A percentile compares a stretch with the other conserved stretches of the same genome.
These are phyloP conservation scores for Paramecium biaurelia DNA, from an alignment of 73 alveolate species.

Conservation along the genomic window DNA sequence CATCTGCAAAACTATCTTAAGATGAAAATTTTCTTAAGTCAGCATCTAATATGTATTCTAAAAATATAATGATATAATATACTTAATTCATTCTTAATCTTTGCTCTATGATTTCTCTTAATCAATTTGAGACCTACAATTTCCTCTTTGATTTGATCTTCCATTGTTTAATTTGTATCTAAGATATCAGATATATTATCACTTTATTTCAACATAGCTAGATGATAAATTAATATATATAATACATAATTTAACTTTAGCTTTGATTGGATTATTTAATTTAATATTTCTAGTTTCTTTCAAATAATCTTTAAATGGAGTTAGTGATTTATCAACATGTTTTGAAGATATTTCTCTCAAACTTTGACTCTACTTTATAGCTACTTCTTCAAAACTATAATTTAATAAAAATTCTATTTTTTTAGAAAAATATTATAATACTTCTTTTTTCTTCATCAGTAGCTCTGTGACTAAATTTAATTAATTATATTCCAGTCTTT, in stretches of 20 bases:
- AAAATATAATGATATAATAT: background rate
- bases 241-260: background rate
- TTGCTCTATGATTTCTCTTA: background rate
- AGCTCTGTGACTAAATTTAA: background rate
- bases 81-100: background rate
- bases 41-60: background rate
- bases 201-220: background rate
- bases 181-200: background rate
- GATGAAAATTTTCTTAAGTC: background rate
- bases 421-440: background rate
- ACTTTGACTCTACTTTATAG: background rate
- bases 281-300: background rate
- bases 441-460: constrained; percentile 10
- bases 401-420: background rate
- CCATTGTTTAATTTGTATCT: background rate
- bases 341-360: background rate
- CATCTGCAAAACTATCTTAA: background rate
- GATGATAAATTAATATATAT: background rate
- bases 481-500: background rate
- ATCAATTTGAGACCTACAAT: background rate
- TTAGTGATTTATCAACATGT: background rate
- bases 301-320: background rate
- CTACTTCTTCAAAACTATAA: constrained; percentile 24
- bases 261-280: constrained; percentile 3
- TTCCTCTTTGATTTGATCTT: background rate